Evolutionary conservation across 345 rosid species (phyloP), one percentile per base, ranked within the genome.

Genomic region (Conringia planisiliqua): DNA sequence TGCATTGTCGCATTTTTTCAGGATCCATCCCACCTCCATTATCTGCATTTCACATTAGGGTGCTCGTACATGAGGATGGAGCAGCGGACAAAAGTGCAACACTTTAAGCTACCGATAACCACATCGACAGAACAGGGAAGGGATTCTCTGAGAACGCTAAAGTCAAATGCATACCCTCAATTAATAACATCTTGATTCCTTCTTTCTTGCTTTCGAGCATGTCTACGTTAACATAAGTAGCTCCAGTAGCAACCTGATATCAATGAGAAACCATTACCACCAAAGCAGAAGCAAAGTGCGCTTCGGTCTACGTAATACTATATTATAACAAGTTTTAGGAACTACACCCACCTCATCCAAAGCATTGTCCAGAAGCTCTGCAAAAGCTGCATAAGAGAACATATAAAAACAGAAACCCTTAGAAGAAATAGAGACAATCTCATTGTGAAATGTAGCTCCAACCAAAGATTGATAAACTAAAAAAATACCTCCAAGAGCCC

Each of bases 21-120:
- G 98, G 92, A 84, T 86, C 85, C 98, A 94, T 94, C 57, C 98
- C 98, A 14, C 98, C 98, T 17, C 98, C 98, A 47, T 91, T 81
- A 81, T 94, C 98, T 94, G 75, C 83, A 91, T 72, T 48, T 12
- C 51, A 56, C 29, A 40, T 7, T 46, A 58, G 7, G 26, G 42
- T 10, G 14, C 50, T 17, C 1, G 22, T 51, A 48, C 29, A 68
- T 42, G 61, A 11, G 60, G 6, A 26, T 17, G 18, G 35, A 30
- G 32, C 17, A 66, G 62, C 11, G 20, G 55, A 38, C n/a, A 68
- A 38, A 74, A 63, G 58, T 51, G 16, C 1, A 11, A 27, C 29
- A 55, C 54, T 36, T 54, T 58, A 26, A 33, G 40, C 12, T 57
- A 46, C 39, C 30, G 2, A 52, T 32, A 40, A 63, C 42, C 17